Base-by-base conservation (phyloP, 495 filamentous ascomycete species). In the Coniosporium apollinis region DNA sequence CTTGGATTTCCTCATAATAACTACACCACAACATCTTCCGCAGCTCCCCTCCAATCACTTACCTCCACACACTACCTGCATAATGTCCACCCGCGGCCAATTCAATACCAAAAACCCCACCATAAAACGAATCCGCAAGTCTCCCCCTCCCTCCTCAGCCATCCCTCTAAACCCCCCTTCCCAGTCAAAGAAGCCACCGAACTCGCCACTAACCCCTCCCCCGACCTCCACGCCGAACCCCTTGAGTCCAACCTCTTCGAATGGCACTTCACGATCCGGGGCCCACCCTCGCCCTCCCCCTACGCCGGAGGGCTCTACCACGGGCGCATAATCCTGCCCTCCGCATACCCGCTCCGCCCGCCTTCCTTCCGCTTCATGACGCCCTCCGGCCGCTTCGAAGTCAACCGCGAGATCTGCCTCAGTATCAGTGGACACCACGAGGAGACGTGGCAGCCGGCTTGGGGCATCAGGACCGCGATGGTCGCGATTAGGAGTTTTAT, bases 231-330 rank as follows among this genome's bases (percentile, higher is more conserved):
- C 48, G 89, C 89, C 29, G 51, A 67, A 2, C 89, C 89, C 2
- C 68, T 84, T 44, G 82, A 93, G 48, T 59, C 69, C 30, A 82
- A 94, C 61, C 79, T 97, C 41, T 92, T 93, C 64, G 87, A 94
- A 62, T 97, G 89, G 89, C 89, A 97, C 68, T 97, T 97, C 69
- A 97, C 89, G 0, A 61, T 97, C n/a, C 71, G 74, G 32, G 89
- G 89, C 1, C 89, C 89, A 0, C 89, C 89, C 0, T 61, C 67
- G 7, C 79, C 81, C 15, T 69, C 72, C n/a, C 67, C 79, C 20
- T 97, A 87, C 65, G 65, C 72, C 14, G 45, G 51, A 6, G 89
- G 89, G 16, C 67, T 92, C 47, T 97, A 97, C 65, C 89, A 97
- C 60, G 89, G 89, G 29, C 83, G 87, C 48, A 97, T 97, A 54